Base-by-base conservation (phyloP, 768 basidiomycete species). In the Lactarius tabidus region DNA sequence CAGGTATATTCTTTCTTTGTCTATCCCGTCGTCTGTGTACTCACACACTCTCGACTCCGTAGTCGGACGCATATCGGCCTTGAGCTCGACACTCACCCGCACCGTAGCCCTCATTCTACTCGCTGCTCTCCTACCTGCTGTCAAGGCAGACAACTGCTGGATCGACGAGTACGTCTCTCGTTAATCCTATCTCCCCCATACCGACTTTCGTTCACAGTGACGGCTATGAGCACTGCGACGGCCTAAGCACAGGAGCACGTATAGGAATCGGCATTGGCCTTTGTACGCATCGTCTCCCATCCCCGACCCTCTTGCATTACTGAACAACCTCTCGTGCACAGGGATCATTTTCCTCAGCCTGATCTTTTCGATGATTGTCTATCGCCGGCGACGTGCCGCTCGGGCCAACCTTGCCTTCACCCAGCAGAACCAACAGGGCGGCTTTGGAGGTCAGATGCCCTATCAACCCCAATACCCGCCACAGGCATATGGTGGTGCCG, bases 391-490 rank as follows among this genome's bases (percentile, higher is more conserved):
- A 5, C 65, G 60, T 18, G 9, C 15, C 51, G 48, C 56, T 29
- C 60, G 2, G 3, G 51, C 56, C 9, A 58, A 66, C 57, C 48
- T 66, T 1, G 56, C 48, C 5, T 66, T 43, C 31, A 6, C n/a
- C 28, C 54, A 53, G 1, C 64, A 65, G 10, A 20, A 12, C 26
- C 57, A 31, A 35, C 35, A 6, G 3, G 29, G 14, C 12, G 39
- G 10, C 5, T 26, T 7, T 10, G 59, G 35, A 2, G 51, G 48
- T 1, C 48, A 45, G 15, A 28, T 33, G 0, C 31, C 52, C 3
- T 60, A 26, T 6, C 8, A 1, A 9, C 65, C 65, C 6, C 65
- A 66, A 45, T 66, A 62, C 28, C 65, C 65, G 5, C 65, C 65
- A 1, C 60, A 39, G 26, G 35, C 60, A 1, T 33, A 66, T 28